Percentiles rank a stretch among this genome's conserved stretches.
phyloP scores from a whole-genome alignment of 225 moss, liverwort and hornwort species.

The Polytrichum formosum region DNA sequence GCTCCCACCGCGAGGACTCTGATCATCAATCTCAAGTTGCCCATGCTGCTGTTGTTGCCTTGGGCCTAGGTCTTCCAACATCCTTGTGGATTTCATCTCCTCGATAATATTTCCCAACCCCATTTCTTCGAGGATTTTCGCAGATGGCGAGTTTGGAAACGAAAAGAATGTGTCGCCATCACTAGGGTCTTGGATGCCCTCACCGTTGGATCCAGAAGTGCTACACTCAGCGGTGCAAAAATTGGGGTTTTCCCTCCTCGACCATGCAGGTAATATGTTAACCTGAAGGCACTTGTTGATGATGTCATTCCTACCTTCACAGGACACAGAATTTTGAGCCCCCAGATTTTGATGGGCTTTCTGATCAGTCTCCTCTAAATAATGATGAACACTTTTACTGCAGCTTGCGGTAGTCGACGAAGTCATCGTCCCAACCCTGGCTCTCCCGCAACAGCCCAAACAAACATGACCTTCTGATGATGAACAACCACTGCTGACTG shows the following conservation, averaged over 20 bases:
- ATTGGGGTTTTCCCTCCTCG: no score
- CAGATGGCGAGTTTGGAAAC: constrained; percentile 39
- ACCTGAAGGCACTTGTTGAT: no score
- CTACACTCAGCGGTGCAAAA: constrained; percentile 6
- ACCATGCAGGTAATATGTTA: no score
- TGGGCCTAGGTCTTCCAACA: constrained; percentile 20
- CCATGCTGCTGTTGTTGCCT: constrained; percentile 4
- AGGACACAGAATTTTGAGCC: no score
- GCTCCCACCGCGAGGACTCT: constrained; percentile 19
- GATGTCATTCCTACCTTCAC: no score
- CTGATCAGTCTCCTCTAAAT: no score
- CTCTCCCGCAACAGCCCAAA: constrained; percentile 24
- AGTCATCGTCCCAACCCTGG: no score
- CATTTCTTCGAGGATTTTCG: constrained; percentile 23
- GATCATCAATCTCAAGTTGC: constrained; percentile 15
- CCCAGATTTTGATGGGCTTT: no score
- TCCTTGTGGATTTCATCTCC: constrained; percentile 31
- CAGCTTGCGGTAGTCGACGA: constrained; percentile 1
- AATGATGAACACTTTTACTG: not conserved
- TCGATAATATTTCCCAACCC: constrained; percentile 35
- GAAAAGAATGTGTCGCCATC: constrained; percentile 38
- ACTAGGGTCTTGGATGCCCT: not conserved
- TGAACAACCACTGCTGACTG: no score
- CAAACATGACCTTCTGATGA: constrained; percentile 15
- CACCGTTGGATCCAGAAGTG: not conserved